Evolutionary conservation across 148 eudicot species (phyloP).

Genomic region (Fallopia convolvulus): DNA sequence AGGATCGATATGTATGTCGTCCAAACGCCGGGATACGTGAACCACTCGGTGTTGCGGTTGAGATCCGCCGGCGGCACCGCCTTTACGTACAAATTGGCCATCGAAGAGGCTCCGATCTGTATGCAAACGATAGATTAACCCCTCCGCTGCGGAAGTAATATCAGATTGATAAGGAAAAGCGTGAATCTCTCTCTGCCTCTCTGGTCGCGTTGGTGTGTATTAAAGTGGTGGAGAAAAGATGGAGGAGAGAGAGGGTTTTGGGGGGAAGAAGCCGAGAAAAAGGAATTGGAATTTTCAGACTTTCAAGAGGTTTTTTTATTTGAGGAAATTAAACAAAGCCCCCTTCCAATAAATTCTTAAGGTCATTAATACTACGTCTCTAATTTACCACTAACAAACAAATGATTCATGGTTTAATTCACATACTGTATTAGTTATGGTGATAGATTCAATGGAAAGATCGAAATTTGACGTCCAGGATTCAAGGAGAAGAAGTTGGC

Average conservation of each 20-base stretch:
- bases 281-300: not conserved
- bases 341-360: too few species aligned
- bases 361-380: too few species aligned
- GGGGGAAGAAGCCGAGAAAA: not conserved
- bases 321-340: not conserved
- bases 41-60: constrained; percentile 82
- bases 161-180: not conserved
- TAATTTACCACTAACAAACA: too few species aligned
- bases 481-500: too few species aligned
- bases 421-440: too few species aligned
- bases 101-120: constrained; percentile 12
- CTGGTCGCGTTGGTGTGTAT: not conserved
- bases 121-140: not conserved
- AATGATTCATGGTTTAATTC: too few species aligned
- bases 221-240: not conserved
- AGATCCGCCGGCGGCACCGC: constrained; percentile 75
- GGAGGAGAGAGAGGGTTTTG: not conserved
- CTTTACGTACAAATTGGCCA: constrained; percentile 71
- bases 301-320: not conserved
- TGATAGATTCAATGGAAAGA: too few species aligned
- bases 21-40: constrained; percentile 84
- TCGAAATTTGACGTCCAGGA: too few species aligned
- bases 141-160: not conserved
- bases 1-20: constrained; percentile 62
- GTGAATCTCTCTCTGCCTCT: not conserved